phyloP scores from a whole-genome alignment of 768 basidiomycete genomes.

The Suillus brevipes region DNA sequence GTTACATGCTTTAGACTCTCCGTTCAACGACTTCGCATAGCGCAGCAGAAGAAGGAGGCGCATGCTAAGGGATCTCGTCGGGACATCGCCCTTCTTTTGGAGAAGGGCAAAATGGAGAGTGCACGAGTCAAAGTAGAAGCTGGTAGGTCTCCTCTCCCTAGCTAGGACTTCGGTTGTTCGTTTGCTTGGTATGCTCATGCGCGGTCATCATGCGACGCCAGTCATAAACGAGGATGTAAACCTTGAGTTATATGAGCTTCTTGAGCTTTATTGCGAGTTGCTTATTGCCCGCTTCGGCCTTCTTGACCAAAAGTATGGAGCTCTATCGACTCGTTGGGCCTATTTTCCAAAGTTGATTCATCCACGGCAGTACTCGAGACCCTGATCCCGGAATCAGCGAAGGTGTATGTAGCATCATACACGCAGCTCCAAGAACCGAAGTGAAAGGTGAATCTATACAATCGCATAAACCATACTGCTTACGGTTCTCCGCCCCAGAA shows the following conservation, averaged over 20 bases:
- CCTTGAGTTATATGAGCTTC: slow-evolving; percentile 84
- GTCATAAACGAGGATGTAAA: slow-evolving; percentile 86
- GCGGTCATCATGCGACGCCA: slow-evolving; percentile 22
- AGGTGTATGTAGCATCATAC: slow-evolving; percentile 84
- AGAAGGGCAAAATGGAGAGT: slow-evolving; percentile 80
- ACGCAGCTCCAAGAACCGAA: slow-evolving; percentile 90
- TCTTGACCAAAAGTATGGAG: slow-evolving; percentile 79
- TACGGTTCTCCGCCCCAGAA: slow-evolving; percentile 46
- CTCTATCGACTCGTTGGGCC: slow-evolving; percentile 5
- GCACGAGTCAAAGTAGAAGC: slow-evolving; percentile 85
- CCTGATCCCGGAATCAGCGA: slow-evolving; percentile 88
- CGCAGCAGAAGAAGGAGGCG: slow-evolving; percentile 92
- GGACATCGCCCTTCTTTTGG: slow-evolving; percentile 79
- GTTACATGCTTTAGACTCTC: slow-evolving; percentile 55
- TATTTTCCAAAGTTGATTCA: slow-evolving; percentile 10
- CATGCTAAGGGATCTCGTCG: slow-evolving; percentile 72
- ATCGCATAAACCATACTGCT: slow-evolving; percentile 6
- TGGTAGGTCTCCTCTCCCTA: slow-evolving; percentile 45
- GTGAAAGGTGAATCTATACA: slow-evolving; percentile 61
- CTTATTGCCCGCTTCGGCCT: slow-evolving; percentile 89
- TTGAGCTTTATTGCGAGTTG: slow-evolving; percentile 96
- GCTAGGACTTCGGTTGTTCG: slow-evolving; percentile 23
- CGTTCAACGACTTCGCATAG: slow-evolving; percentile 79
- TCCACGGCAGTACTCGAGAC: slow-evolving; percentile 58
- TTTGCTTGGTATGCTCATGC: slow-evolving; percentile 7